Percentiles rank a stretch among this genome's conserved stretches.
These are phyloP conservation scores for Cryptococcus deneoformans DNA, from an alignment of 1,284 basidiomycete genomes.

Conservation along the genomic window DNA sequence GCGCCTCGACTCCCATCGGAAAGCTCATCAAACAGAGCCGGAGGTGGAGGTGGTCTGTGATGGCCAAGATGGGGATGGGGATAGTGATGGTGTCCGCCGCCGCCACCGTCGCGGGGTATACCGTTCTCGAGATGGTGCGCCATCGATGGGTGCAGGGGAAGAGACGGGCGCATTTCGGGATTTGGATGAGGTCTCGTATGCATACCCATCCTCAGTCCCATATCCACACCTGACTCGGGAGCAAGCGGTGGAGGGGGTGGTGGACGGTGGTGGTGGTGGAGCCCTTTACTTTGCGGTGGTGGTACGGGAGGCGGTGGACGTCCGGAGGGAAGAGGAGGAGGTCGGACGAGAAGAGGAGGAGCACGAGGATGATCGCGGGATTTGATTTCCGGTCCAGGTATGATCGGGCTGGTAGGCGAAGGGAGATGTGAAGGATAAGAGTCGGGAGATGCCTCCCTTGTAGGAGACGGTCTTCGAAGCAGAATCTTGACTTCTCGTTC, in stretches of 20 bases:
- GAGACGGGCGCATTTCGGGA: not conserved
- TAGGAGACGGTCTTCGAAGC: slow-evolving; percentile 22
- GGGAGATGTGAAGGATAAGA: slow-evolving; percentile 6
- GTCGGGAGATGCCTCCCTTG: not conserved
- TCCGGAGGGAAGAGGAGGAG: not conserved
- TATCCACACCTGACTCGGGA: not conserved
- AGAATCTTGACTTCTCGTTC: slow-evolving; percentile 40
- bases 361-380: slow-evolving; percentile 1
- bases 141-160: no score
- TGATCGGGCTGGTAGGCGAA: slow-evolving; percentile 5
- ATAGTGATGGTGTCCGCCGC: not conserved
- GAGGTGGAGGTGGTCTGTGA: not conserved
- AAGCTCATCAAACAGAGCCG: not conserved
- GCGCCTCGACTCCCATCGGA: not conserved
- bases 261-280: slow-evolving; percentile 1
- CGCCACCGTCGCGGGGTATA: no score
- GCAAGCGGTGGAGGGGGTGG: not conserved
- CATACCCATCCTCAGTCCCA: not conserved
- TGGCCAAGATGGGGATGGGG: not conserved
- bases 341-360: slow-evolving; percentile 2
- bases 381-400: slow-evolving; percentile 10
- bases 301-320: not conserved
- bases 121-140: no score
- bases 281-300: not conserved
- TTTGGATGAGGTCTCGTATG: not conserved